Percentiles rank a stretch among this genome's conserved stretches.
phyloP scores from a whole-genome alignment of 352 stramenopile genomes.

The Vaucheria bursata region DNA sequence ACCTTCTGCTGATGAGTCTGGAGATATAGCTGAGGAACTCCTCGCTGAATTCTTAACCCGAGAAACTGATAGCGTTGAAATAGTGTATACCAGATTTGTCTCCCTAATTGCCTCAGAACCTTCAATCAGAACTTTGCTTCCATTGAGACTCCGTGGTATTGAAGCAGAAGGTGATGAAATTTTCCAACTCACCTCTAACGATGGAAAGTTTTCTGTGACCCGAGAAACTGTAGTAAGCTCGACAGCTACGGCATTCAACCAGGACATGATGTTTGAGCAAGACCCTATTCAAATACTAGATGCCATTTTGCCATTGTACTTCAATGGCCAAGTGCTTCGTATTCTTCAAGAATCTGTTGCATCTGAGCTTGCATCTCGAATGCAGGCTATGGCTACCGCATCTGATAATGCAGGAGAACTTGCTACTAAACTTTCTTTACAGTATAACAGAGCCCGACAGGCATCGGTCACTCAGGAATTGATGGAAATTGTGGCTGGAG shows the following conservation, averaged over 20 bases:
- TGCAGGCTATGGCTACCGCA: conserved; percentile 70
- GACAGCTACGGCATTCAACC: conserved; percentile 63
- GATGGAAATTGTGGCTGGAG: conserved; percentile 71
- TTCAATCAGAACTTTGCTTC: conserved; percentile 64
- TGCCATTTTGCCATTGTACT: conserved; percentile 67
- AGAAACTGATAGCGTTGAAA: conserved; percentile 68
- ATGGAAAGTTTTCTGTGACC: conserved; percentile 61
- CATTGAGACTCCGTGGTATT: conserved; percentile 66
- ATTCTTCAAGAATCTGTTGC: conserved; percentile 70
- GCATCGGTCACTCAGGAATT: conserved; percentile 68
- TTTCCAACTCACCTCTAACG: conserved; percentile 65
- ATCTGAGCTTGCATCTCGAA: conserved; percentile 66
- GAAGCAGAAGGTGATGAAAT: conserved; percentile 67
- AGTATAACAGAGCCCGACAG: conserved; percentile 61
- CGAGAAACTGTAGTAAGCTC: conserved; percentile 56
- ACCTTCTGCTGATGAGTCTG: conserved; percentile 60
- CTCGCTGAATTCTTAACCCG: conserved; percentile 59
- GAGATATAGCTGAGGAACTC: conserved; percentile 64
- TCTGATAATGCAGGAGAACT: conserved; percentile 68
- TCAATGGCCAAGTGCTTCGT: conserved; percentile 68
- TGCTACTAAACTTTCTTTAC: conserved; percentile 46
- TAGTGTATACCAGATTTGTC: conserved; percentile 74
- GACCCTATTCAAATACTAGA: conserved; percentile 73
- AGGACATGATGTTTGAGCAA: conserved; percentile 76
- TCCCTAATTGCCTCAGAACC: conserved; percentile 66